A percentile compares a stretch with the other conserved stretches of the same genome.
These are phyloP conservation scores for Acidomyces sp. DNA, from an alignment of 495 filamentous ascomycete genomes.

Conservation along the genomic window DNA sequence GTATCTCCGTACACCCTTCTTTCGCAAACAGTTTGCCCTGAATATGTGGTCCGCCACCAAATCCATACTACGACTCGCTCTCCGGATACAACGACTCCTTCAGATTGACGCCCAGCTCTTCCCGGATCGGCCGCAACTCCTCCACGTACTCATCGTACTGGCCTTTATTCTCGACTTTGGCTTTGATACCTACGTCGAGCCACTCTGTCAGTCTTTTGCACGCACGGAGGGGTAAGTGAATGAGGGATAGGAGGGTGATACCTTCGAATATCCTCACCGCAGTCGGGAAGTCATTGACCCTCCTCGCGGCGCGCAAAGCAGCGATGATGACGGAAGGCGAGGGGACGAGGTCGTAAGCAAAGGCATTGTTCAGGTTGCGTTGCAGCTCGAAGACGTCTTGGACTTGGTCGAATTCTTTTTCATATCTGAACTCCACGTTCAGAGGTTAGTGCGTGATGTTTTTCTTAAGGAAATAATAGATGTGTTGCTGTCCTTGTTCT, in stretches of 20 bases:
- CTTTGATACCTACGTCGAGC: slow-evolving; percentile 65
- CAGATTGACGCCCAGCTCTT: slow-evolving; percentile 81
- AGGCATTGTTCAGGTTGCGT: slow-evolving; percentile 99
- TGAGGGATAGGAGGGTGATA: slow-evolving; percentile 30
- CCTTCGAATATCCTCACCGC: slow-evolving; percentile 97
- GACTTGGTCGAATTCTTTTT: slow-evolving; percentile 96
- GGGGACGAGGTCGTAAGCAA: slow-evolving; percentile 98
- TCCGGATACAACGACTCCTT: slow-evolving; percentile 94
- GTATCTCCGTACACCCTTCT: no score
- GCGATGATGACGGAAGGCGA: slow-evolving; percentile 83
- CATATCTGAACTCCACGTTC: slow-evolving; percentile 53
- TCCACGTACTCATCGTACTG: slow-evolving; percentile 97
- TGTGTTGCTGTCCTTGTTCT: slow-evolving; percentile 8
- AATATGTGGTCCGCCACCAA: no score
- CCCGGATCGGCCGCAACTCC: slow-evolving; percentile 79
- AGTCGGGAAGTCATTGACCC: slow-evolving; percentile 97
- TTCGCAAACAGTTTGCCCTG: no score
- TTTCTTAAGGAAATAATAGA: slow-evolving; percentile 7
- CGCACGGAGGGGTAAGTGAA: not conserved
- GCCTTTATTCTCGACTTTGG: slow-evolving; percentile 94
- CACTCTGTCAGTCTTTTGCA: not conserved
- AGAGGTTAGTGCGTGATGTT: not conserved
- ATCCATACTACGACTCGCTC: no score
- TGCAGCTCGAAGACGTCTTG: slow-evolving; percentile 99
- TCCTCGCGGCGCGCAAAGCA: slow-evolving; percentile 77